Evolutionary conservation across 345 rosid genomes (phyloP).

Genomic region (Carallia pectinifolia): DNA sequence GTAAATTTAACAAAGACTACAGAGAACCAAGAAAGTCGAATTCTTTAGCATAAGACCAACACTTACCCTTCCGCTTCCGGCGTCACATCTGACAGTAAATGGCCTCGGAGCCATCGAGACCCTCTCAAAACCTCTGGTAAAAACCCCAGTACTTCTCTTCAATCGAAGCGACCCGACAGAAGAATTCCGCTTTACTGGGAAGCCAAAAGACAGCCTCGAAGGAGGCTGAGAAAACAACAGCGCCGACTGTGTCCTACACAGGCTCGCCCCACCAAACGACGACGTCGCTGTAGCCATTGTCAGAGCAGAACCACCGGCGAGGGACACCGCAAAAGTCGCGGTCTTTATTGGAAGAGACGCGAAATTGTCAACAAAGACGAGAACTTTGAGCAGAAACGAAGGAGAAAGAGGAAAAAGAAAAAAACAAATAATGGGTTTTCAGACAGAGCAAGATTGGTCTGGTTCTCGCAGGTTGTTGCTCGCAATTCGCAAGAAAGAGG

Average conservation of each 20-base stretch:
- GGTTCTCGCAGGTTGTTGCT: not conserved
- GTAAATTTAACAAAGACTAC: not conserved
- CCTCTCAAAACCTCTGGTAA: slow-evolving; percentile 32
- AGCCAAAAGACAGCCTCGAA: slow-evolving; percentile 39
- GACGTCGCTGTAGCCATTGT: slow-evolving; percentile 33
- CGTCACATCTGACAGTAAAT: slow-evolving; percentile 57
- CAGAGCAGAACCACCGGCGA: not conserved
- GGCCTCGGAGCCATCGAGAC: slow-evolving; percentile 28
- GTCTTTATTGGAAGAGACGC: not conserved
- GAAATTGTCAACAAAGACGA: slow-evolving; percentile 13
- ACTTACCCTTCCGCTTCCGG: slow-evolving; percentile 61
- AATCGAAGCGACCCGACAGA: slow-evolving; percentile 32
- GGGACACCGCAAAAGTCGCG: too few species aligned
- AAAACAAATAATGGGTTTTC: too few species aligned
- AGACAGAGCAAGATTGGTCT: too few species aligned
- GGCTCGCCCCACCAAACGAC: slow-evolving; percentile 35
- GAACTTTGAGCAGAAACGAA: slow-evolving; percentile 31
- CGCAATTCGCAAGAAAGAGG: too few species aligned
- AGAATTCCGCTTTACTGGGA: slow-evolving; percentile 38
- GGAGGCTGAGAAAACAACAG: slow-evolving; percentile 21
- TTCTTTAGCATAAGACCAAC: not conserved
- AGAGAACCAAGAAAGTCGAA: not conserved
- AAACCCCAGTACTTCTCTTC: slow-evolving; percentile 22
- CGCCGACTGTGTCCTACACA: slow-evolving; percentile 8
- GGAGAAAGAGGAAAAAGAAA: slow-evolving; percentile 14